Evolutionary conservation across 345 rosid genomes (phyloP).

Genomic region (Bruguiera gymnorhiza): DNA sequence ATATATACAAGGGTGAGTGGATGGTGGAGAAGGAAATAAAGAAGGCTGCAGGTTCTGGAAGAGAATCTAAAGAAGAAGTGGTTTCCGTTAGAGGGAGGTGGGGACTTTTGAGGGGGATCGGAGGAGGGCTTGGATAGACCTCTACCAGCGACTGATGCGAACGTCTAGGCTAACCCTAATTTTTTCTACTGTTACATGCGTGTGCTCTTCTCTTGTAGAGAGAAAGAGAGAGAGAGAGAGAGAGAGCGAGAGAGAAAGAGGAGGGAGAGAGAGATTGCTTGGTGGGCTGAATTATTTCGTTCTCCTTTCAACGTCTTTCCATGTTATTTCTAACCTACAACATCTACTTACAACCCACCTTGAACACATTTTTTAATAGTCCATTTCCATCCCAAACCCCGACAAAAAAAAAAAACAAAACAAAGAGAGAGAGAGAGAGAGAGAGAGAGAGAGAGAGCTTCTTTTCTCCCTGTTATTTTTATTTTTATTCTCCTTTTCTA

Average conservation of each 20-base stretch:
- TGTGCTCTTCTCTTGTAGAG: background rate
- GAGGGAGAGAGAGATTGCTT: slow-evolving; percentile 23
- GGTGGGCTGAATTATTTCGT: slow-evolving; percentile 27
- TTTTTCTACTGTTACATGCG: background rate
- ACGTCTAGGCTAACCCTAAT: slow-evolving; percentile 44
- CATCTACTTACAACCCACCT: slow-evolving; percentile 16
- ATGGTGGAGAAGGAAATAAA: background rate
- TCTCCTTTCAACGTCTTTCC: slow-evolving; percentile 33
- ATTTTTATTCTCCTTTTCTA: background rate
- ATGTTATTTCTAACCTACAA: slow-evolving; percentile 23
- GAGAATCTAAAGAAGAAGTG: slow-evolving; percentile 5
- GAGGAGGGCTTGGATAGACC: slow-evolving; percentile 50
- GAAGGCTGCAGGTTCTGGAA: background rate
- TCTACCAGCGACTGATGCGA: slow-evolving; percentile 49
- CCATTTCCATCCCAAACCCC: background rate
- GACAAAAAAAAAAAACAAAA: background rate
- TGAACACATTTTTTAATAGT: background rate
- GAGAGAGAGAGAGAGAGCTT: background rate
- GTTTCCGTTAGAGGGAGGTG: slow-evolving; percentile 58
- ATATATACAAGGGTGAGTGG: background rate
- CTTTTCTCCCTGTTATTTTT: background rate
- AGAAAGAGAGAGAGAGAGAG: background rate
- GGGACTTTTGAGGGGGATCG: slow-evolving; percentile 31
- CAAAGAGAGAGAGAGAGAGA: too few species aligned
- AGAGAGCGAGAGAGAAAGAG: background rate